phyloP scores from a whole-genome alignment of 2,329 filamentous ascomycete species.

The Helotiales sp. region DNA sequence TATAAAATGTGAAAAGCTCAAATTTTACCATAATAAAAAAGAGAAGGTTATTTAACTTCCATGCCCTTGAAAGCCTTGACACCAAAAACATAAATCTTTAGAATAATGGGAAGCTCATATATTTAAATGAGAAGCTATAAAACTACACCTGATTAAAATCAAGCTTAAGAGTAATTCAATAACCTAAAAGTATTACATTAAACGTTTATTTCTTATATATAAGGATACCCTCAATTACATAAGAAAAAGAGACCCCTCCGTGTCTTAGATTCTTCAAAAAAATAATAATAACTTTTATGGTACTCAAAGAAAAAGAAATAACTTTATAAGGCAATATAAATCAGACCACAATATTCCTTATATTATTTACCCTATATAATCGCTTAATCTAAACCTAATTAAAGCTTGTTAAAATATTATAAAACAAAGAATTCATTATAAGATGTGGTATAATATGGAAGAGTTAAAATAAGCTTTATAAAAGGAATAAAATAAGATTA shows the following conservation, averaged over 20 bases:
- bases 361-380: background rate
- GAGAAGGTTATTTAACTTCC: slow-evolving; percentile 12
- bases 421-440: background rate
- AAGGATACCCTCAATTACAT: slow-evolving; percentile 3
- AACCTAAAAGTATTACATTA: slow-evolving; percentile 22
- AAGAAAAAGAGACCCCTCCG: background rate
- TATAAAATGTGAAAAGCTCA: slow-evolving; percentile 17
- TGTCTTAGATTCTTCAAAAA: slow-evolving; percentile 18
- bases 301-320: background rate
- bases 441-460: background rate
- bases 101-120: slow-evolving; percentile 14
- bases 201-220: slow-evolving; percentile 20
- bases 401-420: slow-evolving; percentile 7
- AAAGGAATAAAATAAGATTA: slow-evolving; percentile 25
- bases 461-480: slow-evolving; percentile 15
- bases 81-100: slow-evolving; percentile 1
- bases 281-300: slow-evolving; percentile 13
- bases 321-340: background rate
- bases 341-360: background rate
- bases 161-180: slow-evolving; percentile 18
- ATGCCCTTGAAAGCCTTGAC: slow-evolving; percentile 8
- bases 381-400: background rate
- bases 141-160: slow-evolving; percentile 9
- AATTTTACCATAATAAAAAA: slow-evolving; percentile 27
- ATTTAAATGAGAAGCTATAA: slow-evolving; percentile 16